Evolutionary conservation across 345 rosid species (phyloP), one percentile per base, ranked within the genome.

Genomic region (Ailanthus altissimus): DNA sequence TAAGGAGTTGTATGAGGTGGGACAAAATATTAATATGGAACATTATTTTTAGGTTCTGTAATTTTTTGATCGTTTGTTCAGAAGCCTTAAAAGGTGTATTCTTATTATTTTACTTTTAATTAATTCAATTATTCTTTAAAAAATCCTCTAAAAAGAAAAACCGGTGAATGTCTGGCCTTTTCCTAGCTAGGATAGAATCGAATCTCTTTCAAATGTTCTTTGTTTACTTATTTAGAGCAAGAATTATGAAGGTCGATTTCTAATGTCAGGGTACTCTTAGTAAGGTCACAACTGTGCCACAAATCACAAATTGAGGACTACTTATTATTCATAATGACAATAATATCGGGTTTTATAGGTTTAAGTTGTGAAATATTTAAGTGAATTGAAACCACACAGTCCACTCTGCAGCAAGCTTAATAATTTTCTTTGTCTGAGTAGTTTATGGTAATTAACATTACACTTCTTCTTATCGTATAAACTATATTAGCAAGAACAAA

Each of bases 361-460:
- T 23, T 43, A 66, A 5, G 51, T 66, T 42, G 49, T 66, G 25
- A 66, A 21, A 66, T n/a, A 26, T 66, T 4, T 32, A 42, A 43
- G 53, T 68, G 57, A 50, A 68, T n/a, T 13, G 13, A 58, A 60
- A 28, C 6, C 32, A 14, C 66, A 50, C 59, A 36, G 21, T 46
- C 74, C 61, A 70, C 47, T 32, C 61, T 51, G 16, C 28, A 26
- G 57, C 8, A 70, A 70, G 61, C 21, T 70, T 32, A 15, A 45
- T 51, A 49, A 51, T 23, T 32, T 70, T n/a, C n/a, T n/a, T 53
- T 53, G 20, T 12, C 28, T 8, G 28, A 20, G 62, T 50, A 36
- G 32, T 28, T 50, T 36, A 20, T 71, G 62, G 16, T 23, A n/a
- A 8, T 25, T 43, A 58, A 72, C 1, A 25, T 28, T 42, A 58